Conservation (phyloP, 148 eudicot genomes). For the Nepenthes gracilis region DNA sequence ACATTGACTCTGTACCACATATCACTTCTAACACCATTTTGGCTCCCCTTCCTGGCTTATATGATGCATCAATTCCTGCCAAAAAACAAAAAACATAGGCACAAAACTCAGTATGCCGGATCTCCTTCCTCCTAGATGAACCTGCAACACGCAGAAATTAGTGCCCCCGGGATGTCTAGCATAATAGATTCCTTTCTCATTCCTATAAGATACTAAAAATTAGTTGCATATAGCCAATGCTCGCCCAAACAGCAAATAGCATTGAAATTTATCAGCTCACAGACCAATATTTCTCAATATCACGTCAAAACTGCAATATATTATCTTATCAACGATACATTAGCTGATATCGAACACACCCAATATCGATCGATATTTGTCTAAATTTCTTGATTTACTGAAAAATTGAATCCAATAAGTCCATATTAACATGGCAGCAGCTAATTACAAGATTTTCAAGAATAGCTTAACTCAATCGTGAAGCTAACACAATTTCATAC, state of each 20-base stretch:
- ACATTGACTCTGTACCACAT: not conserved
- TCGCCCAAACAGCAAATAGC: not conserved
- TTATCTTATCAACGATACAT: no score
- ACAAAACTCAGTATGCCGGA: slow-evolving; percentile 27
- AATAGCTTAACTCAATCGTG: no score
- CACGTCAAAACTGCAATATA: no score
- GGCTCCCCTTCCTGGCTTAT: slow-evolving; percentile 88
- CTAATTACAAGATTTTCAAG: no score
- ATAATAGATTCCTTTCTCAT: slow-evolving; percentile 76
- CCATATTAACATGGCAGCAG: no score
- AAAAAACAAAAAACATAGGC: slow-evolving; percentile 8
- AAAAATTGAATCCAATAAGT: no score
- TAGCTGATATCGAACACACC: no score
- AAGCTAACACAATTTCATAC: no score
- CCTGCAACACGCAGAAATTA: slow-evolving; percentile 71
- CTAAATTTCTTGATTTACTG: no score
- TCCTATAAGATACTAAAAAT: slow-evolving; percentile 31
- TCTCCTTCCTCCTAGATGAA: slow-evolving; percentile 59
- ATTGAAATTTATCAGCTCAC: no score
- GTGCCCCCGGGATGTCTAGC: slow-evolving; percentile 86
- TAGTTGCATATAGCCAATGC: not conserved
- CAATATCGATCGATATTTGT: no score
- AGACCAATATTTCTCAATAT: no score
- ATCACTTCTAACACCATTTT: slow-evolving; percentile 58
- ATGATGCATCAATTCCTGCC: slow-evolving; percentile 85